Conservation (phyloP, 2,329 filamentous ascomycete genomes). For the Gnomoniopsis smithogilvyi region DNA sequence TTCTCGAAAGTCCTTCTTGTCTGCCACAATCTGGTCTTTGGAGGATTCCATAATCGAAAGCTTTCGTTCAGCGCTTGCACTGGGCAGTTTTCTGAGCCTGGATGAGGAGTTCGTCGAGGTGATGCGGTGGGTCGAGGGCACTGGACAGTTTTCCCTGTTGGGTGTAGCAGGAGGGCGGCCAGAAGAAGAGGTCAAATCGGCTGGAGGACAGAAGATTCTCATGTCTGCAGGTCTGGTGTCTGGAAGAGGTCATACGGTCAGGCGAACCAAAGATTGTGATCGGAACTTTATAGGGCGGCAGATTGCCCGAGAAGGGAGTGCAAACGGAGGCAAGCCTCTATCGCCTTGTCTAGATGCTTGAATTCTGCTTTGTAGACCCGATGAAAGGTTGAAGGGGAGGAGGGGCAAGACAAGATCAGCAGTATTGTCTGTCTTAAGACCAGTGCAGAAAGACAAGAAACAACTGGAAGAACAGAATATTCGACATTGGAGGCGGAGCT, state of each 20-base stretch:
- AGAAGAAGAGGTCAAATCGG: conserved; percentile 9
- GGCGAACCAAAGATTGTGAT: neutral
- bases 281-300: neutral
- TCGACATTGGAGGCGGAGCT: conserved; percentile 10
- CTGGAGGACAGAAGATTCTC: neutral
- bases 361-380: conserved; percentile 17
- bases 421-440: conserved; percentile 1
- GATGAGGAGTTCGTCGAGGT: neutral
- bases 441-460: conserved; percentile 12
- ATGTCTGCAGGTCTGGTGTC: neutral
- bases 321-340: conserved; percentile 28
- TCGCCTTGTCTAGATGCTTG: conserved; percentile 26
- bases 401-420: conserved; percentile 8
- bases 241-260: conserved; percentile 2
- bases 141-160: conserved; percentile 16
- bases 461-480: conserved; percentile 8
- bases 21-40: neutral
- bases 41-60: neutral
- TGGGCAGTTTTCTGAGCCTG: neutral
- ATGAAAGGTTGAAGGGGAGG: neutral
- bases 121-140: conserved; percentile 8
- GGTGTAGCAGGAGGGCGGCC: conserved; percentile 7
- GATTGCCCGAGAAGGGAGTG: conserved; percentile 15
- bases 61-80: neutral
- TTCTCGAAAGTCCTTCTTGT: neutral